phyloP scores from a whole-genome alignment of 257 asterid genomes.

The Apocynum venetum region DNA sequence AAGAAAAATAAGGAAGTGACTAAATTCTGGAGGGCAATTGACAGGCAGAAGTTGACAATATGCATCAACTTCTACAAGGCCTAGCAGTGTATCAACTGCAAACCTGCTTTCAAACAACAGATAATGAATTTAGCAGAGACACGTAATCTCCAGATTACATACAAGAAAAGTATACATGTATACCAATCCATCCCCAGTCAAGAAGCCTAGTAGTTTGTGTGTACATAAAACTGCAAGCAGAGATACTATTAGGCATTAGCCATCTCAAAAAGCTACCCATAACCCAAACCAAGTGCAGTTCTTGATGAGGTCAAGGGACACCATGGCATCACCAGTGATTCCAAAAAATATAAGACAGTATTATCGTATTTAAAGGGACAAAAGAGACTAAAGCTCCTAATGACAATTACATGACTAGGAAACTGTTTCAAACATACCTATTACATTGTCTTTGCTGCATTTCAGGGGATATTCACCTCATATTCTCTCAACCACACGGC shows the following conservation, averaged over 20 bases:
- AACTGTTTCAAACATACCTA: neutral
- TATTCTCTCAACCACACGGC: neutral
- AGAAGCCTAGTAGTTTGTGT: neutral
- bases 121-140: too few species aligned
- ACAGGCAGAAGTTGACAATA: too few species aligned
- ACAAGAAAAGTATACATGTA: neutral
- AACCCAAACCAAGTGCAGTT: neutral
- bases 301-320: neutral
- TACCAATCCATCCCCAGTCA: neutral
- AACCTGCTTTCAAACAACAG: too few species aligned
- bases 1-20: too few species aligned
- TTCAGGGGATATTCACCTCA: neutral
- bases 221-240: neutral
- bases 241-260: neutral
- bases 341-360: neutral
- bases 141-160: too few species aligned
- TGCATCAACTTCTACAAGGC: too few species aligned
- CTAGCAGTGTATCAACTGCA: too few species aligned
- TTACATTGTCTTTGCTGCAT: neutral
- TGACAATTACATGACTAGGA: neutral
- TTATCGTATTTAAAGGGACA: neutral
- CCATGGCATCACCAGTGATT: neutral
- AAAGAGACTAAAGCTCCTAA: neutral
- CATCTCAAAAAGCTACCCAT: neutral
- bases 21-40: too few species aligned